Evolutionary conservation across 2,329 filamentous ascomycete species (phyloP).

Genomic region (Fusarium praegraminearum): DNA sequence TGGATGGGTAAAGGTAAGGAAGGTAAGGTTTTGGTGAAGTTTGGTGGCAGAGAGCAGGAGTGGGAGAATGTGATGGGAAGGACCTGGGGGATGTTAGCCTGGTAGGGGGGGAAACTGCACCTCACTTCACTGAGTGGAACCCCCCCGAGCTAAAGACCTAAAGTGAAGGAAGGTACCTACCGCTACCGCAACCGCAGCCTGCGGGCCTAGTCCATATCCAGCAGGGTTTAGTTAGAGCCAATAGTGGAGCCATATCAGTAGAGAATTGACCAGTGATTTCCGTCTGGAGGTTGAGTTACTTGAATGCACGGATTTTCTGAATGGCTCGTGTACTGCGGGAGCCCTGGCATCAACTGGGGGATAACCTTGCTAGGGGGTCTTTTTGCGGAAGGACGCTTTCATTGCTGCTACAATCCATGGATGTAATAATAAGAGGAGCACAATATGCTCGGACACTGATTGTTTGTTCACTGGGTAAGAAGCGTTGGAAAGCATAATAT

Average conservation of each 20-base stretch:
- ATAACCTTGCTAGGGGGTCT: conserved; percentile 38
- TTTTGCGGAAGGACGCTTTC: conserved; percentile 9
- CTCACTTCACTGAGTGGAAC: conserved; percentile 34
- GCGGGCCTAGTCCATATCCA: conserved; percentile 34
- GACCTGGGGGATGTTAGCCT: conserved; percentile 26
- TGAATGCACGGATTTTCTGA: conserved; percentile 18
- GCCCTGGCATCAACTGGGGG: conserved; percentile 48
- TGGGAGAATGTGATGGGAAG: conserved; percentile 30
- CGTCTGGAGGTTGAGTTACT: conserved; percentile 16
- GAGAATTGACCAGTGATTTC: conserved; percentile 22
- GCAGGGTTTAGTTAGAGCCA: conserved; percentile 27
- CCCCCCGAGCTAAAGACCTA: conserved; percentile 19
- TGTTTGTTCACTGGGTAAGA: not conserved
- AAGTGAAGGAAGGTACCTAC: conserved; percentile 3
- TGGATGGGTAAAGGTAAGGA: conserved; percentile 36
- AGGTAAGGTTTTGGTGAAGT: conserved; percentile 31
- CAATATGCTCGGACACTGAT: conserved; percentile 3
- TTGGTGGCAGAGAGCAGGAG: conserved; percentile 35
- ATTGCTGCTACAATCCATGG: not conserved
- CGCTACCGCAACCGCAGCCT: conserved; percentile 2
- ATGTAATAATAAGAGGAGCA: conserved; percentile 1
- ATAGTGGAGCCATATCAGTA: conserved; percentile 19
- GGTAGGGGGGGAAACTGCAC: conserved; percentile 45
- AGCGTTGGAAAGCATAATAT: not conserved
- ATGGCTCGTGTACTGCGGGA: conserved; percentile 46